Base-by-base conservation (phyloP, 345 rosid genomes). In the Acer negundo region DNA sequence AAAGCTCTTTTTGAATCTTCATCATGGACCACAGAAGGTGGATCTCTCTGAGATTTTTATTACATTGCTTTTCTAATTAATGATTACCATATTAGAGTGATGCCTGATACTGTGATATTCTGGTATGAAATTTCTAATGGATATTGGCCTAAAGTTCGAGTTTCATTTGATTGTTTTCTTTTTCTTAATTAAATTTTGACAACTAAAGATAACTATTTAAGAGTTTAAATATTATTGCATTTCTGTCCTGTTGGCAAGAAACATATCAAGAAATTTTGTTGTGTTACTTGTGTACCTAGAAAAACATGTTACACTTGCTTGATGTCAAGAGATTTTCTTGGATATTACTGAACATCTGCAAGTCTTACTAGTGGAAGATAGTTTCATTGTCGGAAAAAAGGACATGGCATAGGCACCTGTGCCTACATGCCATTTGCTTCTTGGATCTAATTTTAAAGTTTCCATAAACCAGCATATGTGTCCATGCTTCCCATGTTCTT, bases 1-100 rank as follows among this genome's bases (percentile, higher is more conserved):
- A 95, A 92, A 89, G 97, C 98, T 69, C 91, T 95, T 79, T 94
- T 89, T 83, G 99, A 95, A 82, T 85, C 94, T 82, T 89, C 97
- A 67, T 87, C 95, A 53, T 91, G 98, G 97, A 85, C 84, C 40
- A 86, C 77, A 49, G 90, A 94, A 89, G 98, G 99, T 95, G 82
- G 82, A 73, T 62, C 26, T 68, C 15, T 64, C 62, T 4, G 24
- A 67, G 28, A 70, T 51, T 26, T 59, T 68, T 81, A 26, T 28
- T 76, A n/a, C 22, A 46, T 70, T 6, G 10, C 44, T 38, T 31
- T 62, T 42, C 72, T 31, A 23, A 15, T 67, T 65, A 1, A 51
- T 73, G n/a, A 62, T 3, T 22, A 16, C 56, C 62, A 31, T 77
- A 38, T 19, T 47, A 23, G 47, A 75, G n/a, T 26, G 51, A 22